Base-by-base conservation (phyloP, 2,329 filamentous ascomycete genomes). In the Trichocomaceae sp. region DNA sequence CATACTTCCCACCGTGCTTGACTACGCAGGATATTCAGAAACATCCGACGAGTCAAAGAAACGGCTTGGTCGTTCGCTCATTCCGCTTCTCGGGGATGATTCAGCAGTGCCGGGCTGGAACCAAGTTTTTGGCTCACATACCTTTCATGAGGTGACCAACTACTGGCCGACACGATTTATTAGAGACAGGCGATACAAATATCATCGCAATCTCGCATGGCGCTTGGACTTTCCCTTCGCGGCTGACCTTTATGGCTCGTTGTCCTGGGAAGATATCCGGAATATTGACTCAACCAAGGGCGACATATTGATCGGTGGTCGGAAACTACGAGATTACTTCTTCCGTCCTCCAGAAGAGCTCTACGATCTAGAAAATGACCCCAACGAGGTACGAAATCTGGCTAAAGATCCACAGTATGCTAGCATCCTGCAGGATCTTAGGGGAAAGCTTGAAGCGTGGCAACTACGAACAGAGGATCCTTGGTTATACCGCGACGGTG, bases 121-220 rank as follows among this genome's bases (percentile, higher is more conserved):
- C 6, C 45, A 73, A 15, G 72, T 79, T 8, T 79, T 75, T 56
- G 77, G 77, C 17, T 78, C 75, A 0, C 77, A 80, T 59, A 79
- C 78, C 1, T 79, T 78, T 60, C 77, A 80, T 51, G 77, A 79
- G 57, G 65, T 76, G 1, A 71, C 70, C 5, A 78, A 79, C 58
- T 79, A 79, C 63, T 80, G 73, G 71, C 77, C 78, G 0, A 80
- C 77, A 0, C 69, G 77, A 10, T 75, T 70, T 58, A 63, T 79
- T 33, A 71, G 77, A 19, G 70, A 64, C 3, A 61, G 61, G 0
- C 63, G 64, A 2, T 78, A 69, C 67, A 79, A 79, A 59, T 79
- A 79, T 58, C 77, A 79, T 59, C 72, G 77, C n/a, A 79, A 79
- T 47, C 64, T 79, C 0, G 73, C 73, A 10, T 79, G 74, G 75